phyloP scores from a whole-genome alignment of 768 basidiomycete species.

The Guyanaporus albipodus region DNA sequence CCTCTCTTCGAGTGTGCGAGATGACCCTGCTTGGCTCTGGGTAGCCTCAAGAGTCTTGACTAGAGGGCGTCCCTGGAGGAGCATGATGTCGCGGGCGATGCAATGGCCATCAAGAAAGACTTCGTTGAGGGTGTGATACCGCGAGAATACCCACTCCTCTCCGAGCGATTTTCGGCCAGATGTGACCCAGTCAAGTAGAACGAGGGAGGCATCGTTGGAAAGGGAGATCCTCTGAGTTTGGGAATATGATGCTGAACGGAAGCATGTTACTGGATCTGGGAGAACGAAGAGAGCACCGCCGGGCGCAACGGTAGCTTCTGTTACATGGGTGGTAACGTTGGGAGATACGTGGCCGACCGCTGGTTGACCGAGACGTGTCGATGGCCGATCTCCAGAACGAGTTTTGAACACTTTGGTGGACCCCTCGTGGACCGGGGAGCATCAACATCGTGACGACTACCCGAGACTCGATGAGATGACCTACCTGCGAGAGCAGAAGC shows the following conservation, averaged over 20 bases:
- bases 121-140: conserved; percentile 85
- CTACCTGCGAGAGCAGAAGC: conserved; percentile 82
- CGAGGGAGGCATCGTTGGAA: conserved; percentile 52
- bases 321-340: conserved; percentile 54
- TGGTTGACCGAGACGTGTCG: conserved; percentile 33
- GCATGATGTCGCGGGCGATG: conserved; percentile 71
- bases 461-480: conserved; percentile 1
- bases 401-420: conserved; percentile 94
- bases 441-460: neutral
- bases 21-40: conserved; percentile 27
- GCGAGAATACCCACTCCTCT: conserved; percentile 87
- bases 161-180: conserved; percentile 79
- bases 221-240: conserved; percentile 81
- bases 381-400: conserved; percentile 56
- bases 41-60: conserved; percentile 7
- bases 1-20: conserved; percentile 51
- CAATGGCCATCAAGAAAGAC: conserved; percentile 61
- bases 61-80: conserved; percentile 54
- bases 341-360: conserved; percentile 4
- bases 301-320: conserved; percentile 52
- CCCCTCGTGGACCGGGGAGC: conserved; percentile 46
- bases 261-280: conserved; percentile 93
- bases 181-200: conserved; percentile 89
- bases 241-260: conserved; percentile 74
- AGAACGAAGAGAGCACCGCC: conserved; percentile 69